Evolutionary conservation across 345 rosid genomes (phyloP), one percentile per base, ranked within the genome.

Genomic region (Citrus sinensis): DNA sequence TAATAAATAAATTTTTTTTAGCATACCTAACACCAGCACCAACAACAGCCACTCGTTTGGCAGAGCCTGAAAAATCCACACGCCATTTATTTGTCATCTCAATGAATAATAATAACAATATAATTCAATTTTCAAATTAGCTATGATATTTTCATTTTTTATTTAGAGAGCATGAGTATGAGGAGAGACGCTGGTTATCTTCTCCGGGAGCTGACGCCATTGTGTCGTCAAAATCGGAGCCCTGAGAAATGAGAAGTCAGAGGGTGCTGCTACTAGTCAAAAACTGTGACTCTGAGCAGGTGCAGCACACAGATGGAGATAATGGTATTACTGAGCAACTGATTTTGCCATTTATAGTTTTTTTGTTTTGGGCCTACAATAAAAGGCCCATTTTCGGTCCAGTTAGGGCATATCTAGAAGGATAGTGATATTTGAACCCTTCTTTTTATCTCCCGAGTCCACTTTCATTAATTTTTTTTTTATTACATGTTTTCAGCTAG

Each of bases 1-100:
- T 11, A 49, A 49, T 13, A 49, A 49, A 49, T 4, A 49, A 40
- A 2, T 3, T 14, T 4, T 20, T 13, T 16, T 22, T 13, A 67
- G 39, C 55, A 67, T 80, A 91, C 98, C 98, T 92, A n/a, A 92
- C 94, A 25, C 98, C 98, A 27, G 92, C 95, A 66, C 97, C 98
- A 32, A 94, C 86, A 40, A 94, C 94, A 72, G 97, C 98, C 14
- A 94, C 91, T 77, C 87, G 90, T 76, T 82, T 90, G 3, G 83
- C 84, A 42, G 90, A 81, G 85, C 80, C 90, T 80, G 86, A 77
- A 77, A 75, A 75, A 27, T 32, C 42, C 32, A 25, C 34, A 30
- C 7, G 22, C 20, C 67, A 63, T 59, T 59, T 16, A 14, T 16
- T 63, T 66, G 25, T 66, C 49, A n/a, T 54, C 59, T 64, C 71